Base-by-base conservation (phyloP, 2,329 filamentous ascomycete genomes). In the Zymoseptoria tritici region DNA sequence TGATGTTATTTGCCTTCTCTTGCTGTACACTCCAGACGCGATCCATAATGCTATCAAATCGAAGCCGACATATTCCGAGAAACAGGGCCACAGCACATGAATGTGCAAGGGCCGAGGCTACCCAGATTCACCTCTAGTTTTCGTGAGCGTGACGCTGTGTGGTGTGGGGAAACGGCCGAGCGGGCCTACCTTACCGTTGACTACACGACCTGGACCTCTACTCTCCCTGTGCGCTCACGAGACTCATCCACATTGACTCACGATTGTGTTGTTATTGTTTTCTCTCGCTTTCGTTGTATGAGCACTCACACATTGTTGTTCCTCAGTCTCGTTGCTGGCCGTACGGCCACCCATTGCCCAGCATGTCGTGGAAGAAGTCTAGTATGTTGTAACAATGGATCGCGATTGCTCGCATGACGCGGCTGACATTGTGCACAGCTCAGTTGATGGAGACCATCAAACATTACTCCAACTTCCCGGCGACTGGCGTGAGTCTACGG, bases 401-500 rank as follows among this genome's bases (percentile, higher is more conserved):
- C 6, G 16, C 42, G 16, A 55, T 36, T 46, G 52, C 22, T 46
- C 36, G 49, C 56, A 60, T 58, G 57, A 66, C 57, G 60, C 62
- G 49, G 61, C 59, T 60, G 53, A 62, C 59, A 29, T 36, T 54
- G 19, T 56, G 56, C 60, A 60, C 49, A 64, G 65, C 67, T 42
- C 65, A 67, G 61, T 60, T 71, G 66, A 66, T 67, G 62, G 63
- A 69, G 52, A 68, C 69, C 58, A 71, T 71, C 66, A 70, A 70
- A 64, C 69, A 71, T 61, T 71, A 70, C 60, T 65, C 91, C 76
- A 91, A 86, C 77, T 99, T 97, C 77, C 94, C 94, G 66, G 94
- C 94, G 62, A 99, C 94, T 13, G 94, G 94, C 71, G 90, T 95
- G 70, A 97, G 92, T 74, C 82, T 99, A 77, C 85, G 94, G 75